A percentile compares a stretch with the other conserved stretches of the same genome.
These are phyloP conservation scores for Torulaspora pretoriensis DNA, from an alignment of 1,139 yeast species.

Conservation along the genomic window DNA sequence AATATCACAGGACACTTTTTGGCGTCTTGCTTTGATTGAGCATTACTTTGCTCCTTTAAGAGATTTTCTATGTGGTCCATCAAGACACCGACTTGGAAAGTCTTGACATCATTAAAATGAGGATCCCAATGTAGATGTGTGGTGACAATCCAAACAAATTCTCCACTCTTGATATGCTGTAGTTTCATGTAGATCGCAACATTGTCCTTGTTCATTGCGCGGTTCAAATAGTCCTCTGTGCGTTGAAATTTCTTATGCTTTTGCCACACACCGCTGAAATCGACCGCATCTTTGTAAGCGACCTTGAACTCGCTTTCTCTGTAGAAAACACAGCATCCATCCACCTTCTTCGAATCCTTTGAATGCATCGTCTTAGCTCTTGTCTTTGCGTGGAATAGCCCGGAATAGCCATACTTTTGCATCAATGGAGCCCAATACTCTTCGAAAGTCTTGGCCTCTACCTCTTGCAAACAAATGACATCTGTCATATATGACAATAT, in stretches of 20 bases:
- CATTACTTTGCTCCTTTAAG: slow-evolving; percentile 35
- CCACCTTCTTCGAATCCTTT: slow-evolving; percentile 80
- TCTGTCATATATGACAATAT: slow-evolving; percentile 63
- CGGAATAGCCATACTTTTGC: slow-evolving; percentile 71
- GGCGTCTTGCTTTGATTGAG: slow-evolving; percentile 45
- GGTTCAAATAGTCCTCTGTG: slow-evolving; percentile 89
- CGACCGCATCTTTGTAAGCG: slow-evolving; percentile 68
- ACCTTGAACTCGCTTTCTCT: slow-evolving; percentile 64
- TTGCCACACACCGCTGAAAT: slow-evolving; percentile 84
- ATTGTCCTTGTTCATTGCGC: slow-evolving; percentile 95
- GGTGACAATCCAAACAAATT: slow-evolving; percentile 69
- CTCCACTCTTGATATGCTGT: slow-evolving; percentile 70
- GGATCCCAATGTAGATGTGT: slow-evolving; percentile 99
- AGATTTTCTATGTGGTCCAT: slow-evolving; percentile 80
- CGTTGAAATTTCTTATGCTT: slow-evolving; percentile 85
- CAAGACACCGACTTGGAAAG: slow-evolving; percentile 89
- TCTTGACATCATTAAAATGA: slow-evolving; percentile 89
- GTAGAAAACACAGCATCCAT: slow-evolving; percentile 94
- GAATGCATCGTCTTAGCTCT: slow-evolving; percentile 90
- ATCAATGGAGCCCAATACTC: slow-evolving; percentile 81
- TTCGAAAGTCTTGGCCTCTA: slow-evolving; percentile 79
- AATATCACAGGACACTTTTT: slow-evolving; percentile 71
- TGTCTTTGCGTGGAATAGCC: slow-evolving; percentile 79
- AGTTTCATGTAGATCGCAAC: slow-evolving; percentile 79
- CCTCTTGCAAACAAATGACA: slow-evolving; percentile 89